Conservation (phyloP, 164 flowering plant genomes). For the Pachysandra terminalis region DNA sequence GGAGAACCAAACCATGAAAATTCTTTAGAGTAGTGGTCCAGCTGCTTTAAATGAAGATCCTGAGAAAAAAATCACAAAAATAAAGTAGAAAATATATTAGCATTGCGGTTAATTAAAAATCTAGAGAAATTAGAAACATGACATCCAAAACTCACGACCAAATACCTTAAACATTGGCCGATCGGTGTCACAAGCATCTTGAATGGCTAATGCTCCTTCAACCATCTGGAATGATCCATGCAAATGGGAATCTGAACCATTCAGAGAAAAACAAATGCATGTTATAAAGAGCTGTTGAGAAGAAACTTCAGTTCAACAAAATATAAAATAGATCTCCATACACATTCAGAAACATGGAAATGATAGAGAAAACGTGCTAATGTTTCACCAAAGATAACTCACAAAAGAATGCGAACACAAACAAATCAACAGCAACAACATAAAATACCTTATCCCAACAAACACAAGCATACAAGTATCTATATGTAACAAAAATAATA, state of each 20-base stretch:
- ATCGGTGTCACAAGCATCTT: constrained; percentile 17
- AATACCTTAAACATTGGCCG: constrained; percentile 32
- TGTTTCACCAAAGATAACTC: not conserved
- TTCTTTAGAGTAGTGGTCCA: constrained; percentile 27
- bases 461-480: not conserved
- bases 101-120: not conserved
- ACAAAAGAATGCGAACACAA: not conserved
- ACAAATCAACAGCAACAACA: too few relatives aligned
- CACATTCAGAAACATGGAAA: not conserved
- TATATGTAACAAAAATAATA: too few relatives aligned
- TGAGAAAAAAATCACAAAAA: constrained; percentile 11
- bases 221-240: constrained; percentile 12
- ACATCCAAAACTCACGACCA: not conserved
- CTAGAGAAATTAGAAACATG: not conserved
- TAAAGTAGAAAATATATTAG: not conserved
- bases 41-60: constrained; percentile 28
- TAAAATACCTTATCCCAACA: too few relatives aligned
- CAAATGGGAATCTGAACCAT: constrained; percentile 23
- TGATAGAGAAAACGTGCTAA: not conserved
- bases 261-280: not conserved
- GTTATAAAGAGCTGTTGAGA: not conserved
- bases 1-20: constrained; percentile 70
- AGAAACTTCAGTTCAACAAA: not conserved
- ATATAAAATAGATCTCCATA: not conserved
- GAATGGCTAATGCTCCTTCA: constrained; percentile 16